Conservation (phyloP, 257 asterid species). For the Plantago major region DNA sequence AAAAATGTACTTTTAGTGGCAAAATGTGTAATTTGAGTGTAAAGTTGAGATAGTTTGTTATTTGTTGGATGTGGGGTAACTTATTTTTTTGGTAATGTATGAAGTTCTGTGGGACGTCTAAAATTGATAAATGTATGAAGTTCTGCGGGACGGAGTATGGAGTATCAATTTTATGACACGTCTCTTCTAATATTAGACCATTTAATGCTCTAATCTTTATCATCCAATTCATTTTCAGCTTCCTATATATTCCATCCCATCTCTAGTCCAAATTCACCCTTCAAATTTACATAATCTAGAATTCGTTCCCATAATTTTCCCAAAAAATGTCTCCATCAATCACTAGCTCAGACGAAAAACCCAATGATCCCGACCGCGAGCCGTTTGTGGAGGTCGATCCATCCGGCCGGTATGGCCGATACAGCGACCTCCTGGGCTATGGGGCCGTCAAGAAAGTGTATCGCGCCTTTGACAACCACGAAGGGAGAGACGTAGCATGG, state of each 20-base stretch:
- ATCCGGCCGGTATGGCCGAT: constrained; percentile 37
- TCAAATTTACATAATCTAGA: too few species aligned
- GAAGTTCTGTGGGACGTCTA: too few species aligned
- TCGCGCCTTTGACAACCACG: constrained; percentile 38
- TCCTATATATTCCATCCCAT: background rate
- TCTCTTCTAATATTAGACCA: background rate
- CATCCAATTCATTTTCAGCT: background rate
- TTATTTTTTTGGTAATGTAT: too few species aligned
- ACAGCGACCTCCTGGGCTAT: constrained; percentile 32
- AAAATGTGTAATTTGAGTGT: too few species aligned
- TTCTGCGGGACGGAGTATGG: too few species aligned
- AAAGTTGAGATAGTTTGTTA: too few species aligned
- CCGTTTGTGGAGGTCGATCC: constrained; percentile 46
- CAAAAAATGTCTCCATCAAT: background rate
- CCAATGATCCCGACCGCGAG: constrained; percentile 19
- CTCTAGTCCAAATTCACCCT: too few species aligned
- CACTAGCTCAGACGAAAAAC: background rate
- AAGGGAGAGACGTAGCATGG: constrained; percentile 50
- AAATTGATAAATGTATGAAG: too few species aligned
- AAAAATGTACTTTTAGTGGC: too few species aligned
- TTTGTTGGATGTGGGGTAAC: too few species aligned
- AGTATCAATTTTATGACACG: background rate
- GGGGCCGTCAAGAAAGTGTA: constrained; percentile 50
- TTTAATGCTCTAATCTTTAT: background rate
- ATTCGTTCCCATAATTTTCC: background rate